Base-by-base conservation (phyloP, 352 stramenopile species). In the Phytophthora constricta region DNA sequence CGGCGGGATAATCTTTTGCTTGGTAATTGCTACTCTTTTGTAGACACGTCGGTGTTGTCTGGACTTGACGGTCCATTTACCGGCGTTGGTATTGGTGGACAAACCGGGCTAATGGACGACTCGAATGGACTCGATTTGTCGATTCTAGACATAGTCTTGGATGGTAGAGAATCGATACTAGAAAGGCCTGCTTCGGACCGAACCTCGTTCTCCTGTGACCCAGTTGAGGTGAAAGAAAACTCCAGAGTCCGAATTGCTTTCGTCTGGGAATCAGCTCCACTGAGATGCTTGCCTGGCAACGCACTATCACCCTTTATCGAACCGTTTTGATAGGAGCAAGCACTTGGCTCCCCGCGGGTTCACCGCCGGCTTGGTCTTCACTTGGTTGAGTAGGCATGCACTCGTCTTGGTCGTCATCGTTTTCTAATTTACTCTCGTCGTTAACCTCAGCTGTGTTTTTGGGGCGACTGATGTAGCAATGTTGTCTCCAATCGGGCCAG, bases 171-270 rank as follows among this genome's bases (percentile, higher is more conserved):
- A 8, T 45, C 43, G n/a, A 74, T 41, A 57, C 81, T 77, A 9
- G 73, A 68, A 33, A 79, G 19, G 55, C 64, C 89, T 43, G 77
- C 72, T 27, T 73, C 48, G 1, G 68, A 37, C 26, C 86, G 62
- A 3, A 73, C 75, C 25, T 91, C 70, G 17, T 62, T 77, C 11
- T 90, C 83, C 48, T 91, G 76, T 4, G 85, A 91, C 19, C 84
- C 72, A 3, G 80, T 82, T 46, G 79, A 78, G 5, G 82, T 68
- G 60, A 91, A 91, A 4, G 83, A 85, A 49, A 92, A 87, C 46
- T 90, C 74, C 39, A 92, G 72, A 8, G 79, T 89, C 17, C 81
- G 81, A 25, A 86, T 89, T 37, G 70, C 61, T 75, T 76, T 77
- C 5, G 79, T 73, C 42, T 88, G 70, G 48, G 65, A 74, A 58